These are phyloP conservation scores for Hymenoscyphus fraxineus DNA, from an alignment of 2,329 filamentous ascomycete species.

Conservation along the genomic window DNA sequence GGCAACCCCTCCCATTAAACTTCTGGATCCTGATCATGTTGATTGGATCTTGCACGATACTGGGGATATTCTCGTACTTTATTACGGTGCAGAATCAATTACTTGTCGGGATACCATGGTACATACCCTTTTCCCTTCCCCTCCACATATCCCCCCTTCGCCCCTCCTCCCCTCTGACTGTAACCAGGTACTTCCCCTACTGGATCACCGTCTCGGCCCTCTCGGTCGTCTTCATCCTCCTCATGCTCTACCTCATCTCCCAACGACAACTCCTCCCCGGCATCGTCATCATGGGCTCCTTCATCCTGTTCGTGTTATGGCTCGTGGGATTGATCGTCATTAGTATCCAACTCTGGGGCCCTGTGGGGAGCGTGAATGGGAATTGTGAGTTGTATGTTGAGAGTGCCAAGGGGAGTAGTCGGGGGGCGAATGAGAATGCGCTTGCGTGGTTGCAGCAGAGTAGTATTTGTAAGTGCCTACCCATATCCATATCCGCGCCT, in stretches of 20 bases:
- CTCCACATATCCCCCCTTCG: background rate
- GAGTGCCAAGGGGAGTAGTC: conserved; percentile 42
- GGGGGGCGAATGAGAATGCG: conserved; percentile 50
- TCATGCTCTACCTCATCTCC: conserved; percentile 60
- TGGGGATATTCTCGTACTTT: conserved; percentile 60
- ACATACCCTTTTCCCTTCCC: conserved; percentile 27
- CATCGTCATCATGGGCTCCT: conserved; percentile 62
- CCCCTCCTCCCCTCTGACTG: conserved; percentile 1
- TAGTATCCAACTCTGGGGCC: conserved; percentile 61
- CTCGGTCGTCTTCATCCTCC: conserved; percentile 61
- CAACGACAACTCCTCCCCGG: conserved; percentile 58
- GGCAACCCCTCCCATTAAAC: conserved; percentile 64
- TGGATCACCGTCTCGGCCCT: conserved; percentile 57
- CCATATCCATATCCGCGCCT: too few relatives aligned
- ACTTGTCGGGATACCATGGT: conserved; percentile 57
- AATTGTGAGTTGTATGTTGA: conserved; percentile 59
- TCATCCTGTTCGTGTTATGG: conserved; percentile 66
- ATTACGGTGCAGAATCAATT: conserved; percentile 56
- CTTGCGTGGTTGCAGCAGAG: conserved; percentile 62
- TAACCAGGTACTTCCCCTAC: conserved; percentile 64
- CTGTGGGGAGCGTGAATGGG: conserved; percentile 52
- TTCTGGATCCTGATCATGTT: conserved; percentile 66
- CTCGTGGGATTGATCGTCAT: conserved; percentile 61
- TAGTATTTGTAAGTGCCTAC: conserved; percentile 62
- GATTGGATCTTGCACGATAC: conserved; percentile 52